Percentiles rank a stretch among this genome's conserved stretches.
phyloP scores from a whole-genome alignment of 768 basidiomycete species.

The Mrakia gelida region DNA sequence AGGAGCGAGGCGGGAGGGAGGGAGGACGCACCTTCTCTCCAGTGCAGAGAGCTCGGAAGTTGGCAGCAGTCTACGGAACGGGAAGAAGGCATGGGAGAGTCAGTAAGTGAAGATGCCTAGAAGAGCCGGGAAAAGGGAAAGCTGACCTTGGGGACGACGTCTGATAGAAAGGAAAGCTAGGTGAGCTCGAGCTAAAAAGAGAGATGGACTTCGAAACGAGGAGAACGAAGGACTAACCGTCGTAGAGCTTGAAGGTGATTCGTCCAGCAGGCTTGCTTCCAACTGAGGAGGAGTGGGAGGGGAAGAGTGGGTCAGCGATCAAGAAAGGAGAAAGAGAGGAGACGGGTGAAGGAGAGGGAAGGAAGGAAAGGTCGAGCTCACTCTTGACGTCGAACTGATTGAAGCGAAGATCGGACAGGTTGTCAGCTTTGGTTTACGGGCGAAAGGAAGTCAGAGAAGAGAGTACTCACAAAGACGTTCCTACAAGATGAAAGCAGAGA shows the following conservation, averaged over 20 bases:
- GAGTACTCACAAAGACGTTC: slow-evolving; percentile 19
- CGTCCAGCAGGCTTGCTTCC: slow-evolving; percentile 35
- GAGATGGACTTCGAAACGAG: neutral
- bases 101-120: neutral
- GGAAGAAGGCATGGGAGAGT: neutral
- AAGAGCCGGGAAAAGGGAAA: too few relatives aligned
- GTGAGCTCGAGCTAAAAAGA: neutral
- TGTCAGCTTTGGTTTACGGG: neutral
- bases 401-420: neutral
- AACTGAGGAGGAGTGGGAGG: neutral
- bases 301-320: neutral
- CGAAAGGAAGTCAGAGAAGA: neutral
- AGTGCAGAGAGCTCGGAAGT: slow-evolving; percentile 76
- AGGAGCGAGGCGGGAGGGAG: too few relatives aligned
- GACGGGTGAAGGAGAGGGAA: neutral
- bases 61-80: slow-evolving; percentile 42
- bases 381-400: slow-evolving; percentile 15
- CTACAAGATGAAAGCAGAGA: neutral
- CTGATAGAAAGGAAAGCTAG: neutral
- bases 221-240: slow-evolving; percentile 44
- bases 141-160: slow-evolving; percentile 34
- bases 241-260: slow-evolving; percentile 74
- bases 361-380: neutral
- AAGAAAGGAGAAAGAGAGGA: neutral
- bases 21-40: slow-evolving; percentile 46